phyloP scores from a whole-genome alignment of 129 eudicot genomes.

The Logfia minima region DNA sequence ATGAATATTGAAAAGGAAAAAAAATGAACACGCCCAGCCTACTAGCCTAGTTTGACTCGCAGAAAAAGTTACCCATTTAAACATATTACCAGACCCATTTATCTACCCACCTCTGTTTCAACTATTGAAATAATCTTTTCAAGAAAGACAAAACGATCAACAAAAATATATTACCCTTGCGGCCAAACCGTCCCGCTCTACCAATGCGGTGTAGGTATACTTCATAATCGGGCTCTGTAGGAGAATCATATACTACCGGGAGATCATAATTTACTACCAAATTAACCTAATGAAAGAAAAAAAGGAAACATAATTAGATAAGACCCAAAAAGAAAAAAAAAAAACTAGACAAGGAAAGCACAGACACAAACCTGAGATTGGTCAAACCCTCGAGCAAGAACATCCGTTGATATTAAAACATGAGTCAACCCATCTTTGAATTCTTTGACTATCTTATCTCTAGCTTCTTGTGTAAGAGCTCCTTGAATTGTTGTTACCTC shows the following conservation, averaged over 20 bases:
- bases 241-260: constrained; percentile 43
- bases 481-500: not conserved
- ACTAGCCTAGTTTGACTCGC: not conserved
- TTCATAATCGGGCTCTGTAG: constrained; percentile 65
- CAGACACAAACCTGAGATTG: constrained; percentile 45
- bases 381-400: not conserved
- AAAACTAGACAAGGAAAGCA: not conserved
- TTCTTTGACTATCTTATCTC: not conserved
- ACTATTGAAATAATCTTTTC: not conserved
- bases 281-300: constrained; percentile 49
- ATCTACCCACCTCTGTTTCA: not conserved
- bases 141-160: not conserved
- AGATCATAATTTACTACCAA: constrained; percentile 81
- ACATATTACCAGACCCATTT: not conserved
- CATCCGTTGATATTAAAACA: not conserved
- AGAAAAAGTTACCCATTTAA: not conserved
- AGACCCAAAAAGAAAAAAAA: not conserved
- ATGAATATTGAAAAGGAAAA: not conserved
- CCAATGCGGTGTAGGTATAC: constrained; percentile 84
- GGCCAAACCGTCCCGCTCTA: constrained; percentile 89
- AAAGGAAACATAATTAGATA: not conserved
- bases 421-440: not conserved
- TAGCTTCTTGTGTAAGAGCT: not conserved
- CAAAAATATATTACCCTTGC: constrained; percentile 53
- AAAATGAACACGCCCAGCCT: not conserved